Evolutionary conservation across 2,329 filamentous ascomycete genomes (phyloP).

Genomic region (Beauveria australis): DNA sequence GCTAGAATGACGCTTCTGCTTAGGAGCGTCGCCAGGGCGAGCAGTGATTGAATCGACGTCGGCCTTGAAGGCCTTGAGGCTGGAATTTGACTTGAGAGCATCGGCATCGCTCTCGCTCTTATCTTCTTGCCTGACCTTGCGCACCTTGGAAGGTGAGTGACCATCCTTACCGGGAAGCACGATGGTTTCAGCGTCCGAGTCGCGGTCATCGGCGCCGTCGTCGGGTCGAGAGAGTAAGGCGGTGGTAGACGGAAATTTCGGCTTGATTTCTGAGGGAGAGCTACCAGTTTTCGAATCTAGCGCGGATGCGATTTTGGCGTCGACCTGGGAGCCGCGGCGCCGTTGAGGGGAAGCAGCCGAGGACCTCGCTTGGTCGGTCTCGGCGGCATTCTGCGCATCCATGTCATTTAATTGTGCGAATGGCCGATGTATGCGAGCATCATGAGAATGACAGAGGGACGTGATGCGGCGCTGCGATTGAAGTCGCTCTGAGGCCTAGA

Average conservation of each 20-base stretch:
- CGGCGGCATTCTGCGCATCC: conserved; percentile 61
- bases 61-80: conserved; percentile 24
- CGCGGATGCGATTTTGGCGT: conserved; percentile 2
- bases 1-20: conserved; percentile 40
- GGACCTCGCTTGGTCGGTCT: conserved; percentile 53
- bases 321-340: conserved; percentile 10
- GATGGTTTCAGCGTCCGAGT: conserved; percentile 66
- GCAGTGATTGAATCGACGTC: conserved; percentile 27
- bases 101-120: conserved; percentile 48
- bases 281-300: conserved; percentile 7
- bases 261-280: conserved; percentile 12
- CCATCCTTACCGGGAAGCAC: conserved; percentile 59
- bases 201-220: conserved; percentile 44
- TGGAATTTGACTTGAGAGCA: conserved; percentile 23
- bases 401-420: conserved; percentile 54
- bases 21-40: conserved; percentile 19
- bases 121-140: conserved; percentile 59
- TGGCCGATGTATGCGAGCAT: conserved; percentile 48
- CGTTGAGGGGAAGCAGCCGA: conserved; percentile 42
- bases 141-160: conserved; percentile 53
- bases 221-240: conserved; percentile 24
- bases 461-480: conserved; percentile 14
- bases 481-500: neutral
- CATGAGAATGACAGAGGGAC: conserved; percentile 29
- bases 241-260: conserved; percentile 20